These are phyloP conservation scores for Scortechinia acanthostroma DNA, from an alignment of 2,329 filamentous ascomycete genomes.

Conservation along the genomic window DNA sequence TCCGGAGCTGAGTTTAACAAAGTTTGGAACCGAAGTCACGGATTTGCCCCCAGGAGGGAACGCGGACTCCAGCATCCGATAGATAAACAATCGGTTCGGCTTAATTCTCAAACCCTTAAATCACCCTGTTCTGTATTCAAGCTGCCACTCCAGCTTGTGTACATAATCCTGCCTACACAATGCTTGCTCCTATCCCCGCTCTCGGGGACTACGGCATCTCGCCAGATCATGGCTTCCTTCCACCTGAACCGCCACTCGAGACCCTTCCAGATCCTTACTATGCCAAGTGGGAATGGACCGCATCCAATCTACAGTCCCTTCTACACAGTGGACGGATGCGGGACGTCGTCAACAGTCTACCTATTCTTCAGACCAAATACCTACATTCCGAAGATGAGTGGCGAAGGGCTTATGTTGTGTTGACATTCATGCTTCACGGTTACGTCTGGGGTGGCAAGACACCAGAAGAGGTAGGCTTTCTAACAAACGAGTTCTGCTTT, in stretches of 20 bases:
- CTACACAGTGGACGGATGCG: conserved; percentile 80
- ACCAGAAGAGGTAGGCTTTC: neutral
- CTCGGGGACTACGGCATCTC: conserved; percentile 77
- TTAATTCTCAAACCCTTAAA: too few species aligned
- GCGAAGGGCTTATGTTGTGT: conserved; percentile 83
- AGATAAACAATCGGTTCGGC: too few species aligned
- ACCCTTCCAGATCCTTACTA: conserved; percentile 85
- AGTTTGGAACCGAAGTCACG: too few species aligned
- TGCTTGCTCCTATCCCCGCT: conserved; percentile 53
- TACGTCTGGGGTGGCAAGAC: conserved; percentile 92
- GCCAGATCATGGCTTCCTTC: conserved; percentile 76
- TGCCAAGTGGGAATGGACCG: conserved; percentile 84
- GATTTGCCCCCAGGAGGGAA: too few species aligned
- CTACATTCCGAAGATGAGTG: conserved; percentile 82
- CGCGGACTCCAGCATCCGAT: too few species aligned
- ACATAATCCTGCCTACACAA: too few species aligned
- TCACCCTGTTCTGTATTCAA: too few species aligned
- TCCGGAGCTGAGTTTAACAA: too few species aligned
- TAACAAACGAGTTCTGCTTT: too few species aligned
- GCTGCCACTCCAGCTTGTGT: too few species aligned
- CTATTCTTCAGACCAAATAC: conserved; percentile 74
- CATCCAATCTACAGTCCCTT: conserved; percentile 77
- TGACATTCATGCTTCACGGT: conserved; percentile 85
- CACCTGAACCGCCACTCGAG: conserved; percentile 71
- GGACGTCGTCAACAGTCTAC: conserved; percentile 71